Base-by-base conservation (phyloP, 2,329 filamentous ascomycete genomes). In the Hymenoscyphus albidus region DNA sequence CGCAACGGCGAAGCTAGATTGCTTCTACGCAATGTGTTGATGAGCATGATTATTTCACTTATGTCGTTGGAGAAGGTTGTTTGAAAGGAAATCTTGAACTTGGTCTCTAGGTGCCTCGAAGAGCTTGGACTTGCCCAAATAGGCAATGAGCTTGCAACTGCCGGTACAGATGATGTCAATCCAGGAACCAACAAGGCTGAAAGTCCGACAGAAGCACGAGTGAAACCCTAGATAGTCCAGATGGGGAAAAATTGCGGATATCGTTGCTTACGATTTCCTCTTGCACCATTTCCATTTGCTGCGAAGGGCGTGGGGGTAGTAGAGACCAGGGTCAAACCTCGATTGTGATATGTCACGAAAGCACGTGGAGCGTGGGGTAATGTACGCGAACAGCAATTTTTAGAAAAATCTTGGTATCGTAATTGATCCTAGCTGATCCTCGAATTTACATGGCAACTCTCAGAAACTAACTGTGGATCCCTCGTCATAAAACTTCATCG, bases 371-470 rank as follows among this genome's bases (percentile, higher is more conserved):
- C 58, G 22, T 27, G 22, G 35, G 58, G 31, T 32, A 44, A 10
- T 48, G 10, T 13, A 44, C n/a, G 22, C 4, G n/a, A 42, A 38
- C 2, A 22, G 27, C 27, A 61, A 22, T n/a, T 57, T 6, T 60
- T 58, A 18, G 44, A 38, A 35, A 35, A 35, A 35, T 35, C 16
- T 55, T 70, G 67, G 66, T 70, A 70, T 70, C 64, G 64, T 67
- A 65, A 22, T 68, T 66, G 67, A 64, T 70, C 65, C 68, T 57
- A 18, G 64, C 58, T 64, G 55, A 61, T 61, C 57, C 40, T 63
- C 58, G 62, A 70, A 67, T 70, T 65, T 70, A 68, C 68, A 69
- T 65, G 64, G 66, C 56, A 63, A 58, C 58, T 65, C 48, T 64
- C 58, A 62, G 54, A 65, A 59, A 61, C 54, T 60, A 59, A 61